A percentile compares a stretch with the other conserved stretches of the same genome.
Evolutionary conservation across 306 rosid genomes (phyloP).

Genomic region (Sicyos baderoa): DNA sequence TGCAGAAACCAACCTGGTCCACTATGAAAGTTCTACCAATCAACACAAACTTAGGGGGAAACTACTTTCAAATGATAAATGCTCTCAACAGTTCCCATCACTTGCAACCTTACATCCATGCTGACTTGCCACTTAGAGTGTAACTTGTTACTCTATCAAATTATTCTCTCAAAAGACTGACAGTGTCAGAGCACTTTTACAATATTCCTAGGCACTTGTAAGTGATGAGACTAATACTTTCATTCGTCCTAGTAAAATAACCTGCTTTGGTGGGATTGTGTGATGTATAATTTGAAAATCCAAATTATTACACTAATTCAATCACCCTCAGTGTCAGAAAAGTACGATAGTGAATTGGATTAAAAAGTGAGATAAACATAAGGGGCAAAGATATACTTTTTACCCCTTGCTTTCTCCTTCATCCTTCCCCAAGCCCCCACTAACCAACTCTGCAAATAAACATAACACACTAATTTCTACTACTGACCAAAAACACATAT

Average conservation of each 20-base stretch:
- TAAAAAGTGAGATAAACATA: too few relatives aligned
- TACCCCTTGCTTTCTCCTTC: too few relatives aligned
- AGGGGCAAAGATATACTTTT: not conserved
- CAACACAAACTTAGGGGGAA: too few relatives aligned
- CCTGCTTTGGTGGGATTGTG: not conserved
- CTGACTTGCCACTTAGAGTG: not conserved
- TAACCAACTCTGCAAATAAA: not conserved
- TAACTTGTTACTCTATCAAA: not conserved
- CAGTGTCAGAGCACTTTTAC: not conserved
- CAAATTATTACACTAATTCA: not conserved
- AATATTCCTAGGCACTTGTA: slow-evolving; percentile 6
- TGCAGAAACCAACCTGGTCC: not conserved
- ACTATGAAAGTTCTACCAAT: not conserved
- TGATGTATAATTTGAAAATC: not conserved
- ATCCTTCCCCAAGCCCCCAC: not conserved
- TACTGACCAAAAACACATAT: not conserved
- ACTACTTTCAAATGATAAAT: not conserved
- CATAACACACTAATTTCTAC: too few relatives aligned
- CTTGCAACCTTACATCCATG: not conserved
- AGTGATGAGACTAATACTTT: not conserved
- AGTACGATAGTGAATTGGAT: too few relatives aligned
- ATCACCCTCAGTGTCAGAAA: too few relatives aligned
- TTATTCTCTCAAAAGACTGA: not conserved
- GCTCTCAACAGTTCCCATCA: not conserved
- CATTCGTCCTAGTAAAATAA: not conserved